Base-by-base conservation (phyloP, 1,284 basidiomycete species). In the Rhodotorula sp. region DNA sequence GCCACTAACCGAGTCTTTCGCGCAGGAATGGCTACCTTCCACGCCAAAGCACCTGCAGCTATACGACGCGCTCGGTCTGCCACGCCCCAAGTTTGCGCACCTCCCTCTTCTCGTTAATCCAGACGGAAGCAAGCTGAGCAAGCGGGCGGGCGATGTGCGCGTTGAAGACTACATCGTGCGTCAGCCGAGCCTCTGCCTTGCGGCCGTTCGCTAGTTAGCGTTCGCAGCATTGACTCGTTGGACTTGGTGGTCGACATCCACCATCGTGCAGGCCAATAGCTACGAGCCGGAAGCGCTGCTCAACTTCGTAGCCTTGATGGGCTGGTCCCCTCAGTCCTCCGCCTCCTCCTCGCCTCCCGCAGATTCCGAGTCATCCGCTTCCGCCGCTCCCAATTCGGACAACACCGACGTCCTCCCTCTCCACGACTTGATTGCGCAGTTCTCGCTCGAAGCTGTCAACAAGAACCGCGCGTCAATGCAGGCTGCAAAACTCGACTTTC, bases 11-110 rank as follows among this genome's bases (percentile, higher is more conserved):
- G 26, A 11, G 20, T 26, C 15, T 37, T 6, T 3, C 26, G 28
- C n/a, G 15, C 60, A 94, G 89, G 95, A 99, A 85, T 99, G 96
- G 96, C 84, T 98, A 1, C 89, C 93, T 0, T 96, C 93, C 1
- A 85, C 95, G n/a, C 91, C 93, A 0, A 86, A 96, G 51, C 95
- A 99, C 79, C 85, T 97, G 20, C 89, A 92, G 75, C 82, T 99
- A 22, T 99, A 98, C 78, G 83, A 88, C 6, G 88, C 88, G 5
- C 85, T 99, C 11, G 86, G 85, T 0, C 82, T 92, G 57, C 75
- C 81, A 6, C 85, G 89, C 0, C 96, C 96, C 0, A 79, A 86
- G 68, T 99, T 94, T 74, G 95, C 88, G 0, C 96, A 99, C 79
- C 83, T 99, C 5, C 95, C 95, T 0, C 84, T 99, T 46, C 83